Evolutionary conservation across 176 grass and related monocot genomes (phyloP), one percentile per base, ranked within the genome.

Genomic region (Hordeum marinum): DNA sequence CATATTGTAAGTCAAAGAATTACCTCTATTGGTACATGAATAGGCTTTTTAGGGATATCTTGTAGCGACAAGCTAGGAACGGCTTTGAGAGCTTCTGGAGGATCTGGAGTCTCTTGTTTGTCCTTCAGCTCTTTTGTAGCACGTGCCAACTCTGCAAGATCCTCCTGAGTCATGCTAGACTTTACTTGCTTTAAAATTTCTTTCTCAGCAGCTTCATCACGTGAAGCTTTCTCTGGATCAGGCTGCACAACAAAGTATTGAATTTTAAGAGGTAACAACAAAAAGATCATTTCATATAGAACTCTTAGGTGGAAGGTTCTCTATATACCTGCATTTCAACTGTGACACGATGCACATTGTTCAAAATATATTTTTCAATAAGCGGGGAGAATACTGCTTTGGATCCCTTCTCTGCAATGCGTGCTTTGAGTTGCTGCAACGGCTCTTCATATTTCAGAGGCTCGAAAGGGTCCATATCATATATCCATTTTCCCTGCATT

Each of bases 31-130:
- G 96, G 93, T 61, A 99, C 84, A 86, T 92, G 90, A 50, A 84
- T 86, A 87, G 96, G 90, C 76, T 94, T 88, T 88, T 89, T 96
- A 17, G 93, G 96, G 75, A 99, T 99, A 85, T 99, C 96, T 89
- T 92, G 83, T 82, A 99, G 62, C 23, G 91, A 94, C 13, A 99
- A 66, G 82, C 96, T 85, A 72, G 93, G 91, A 61, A 99, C 90
- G 72, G 81, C 89, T 95, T 80, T 96, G 43, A 99, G 92, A 92
- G 96, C 96, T 92, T 99, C 93, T 63, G 93, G 96, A 62, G 93
- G 91, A 86, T 99, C 93, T 84, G 93, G 96, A 60, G 96, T 96
- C 89, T 99, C 96, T 88, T 99, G 96, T 79, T 96, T 99, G 40
- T 94, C 80, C 78, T 94, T 92, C 55, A 99, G 81, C 68, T 94